Evolutionary conservation across 164 flowering plant species (phyloP), one percentile per base, ranked within the genome.

Genomic region (Vitis riparia): DNA sequence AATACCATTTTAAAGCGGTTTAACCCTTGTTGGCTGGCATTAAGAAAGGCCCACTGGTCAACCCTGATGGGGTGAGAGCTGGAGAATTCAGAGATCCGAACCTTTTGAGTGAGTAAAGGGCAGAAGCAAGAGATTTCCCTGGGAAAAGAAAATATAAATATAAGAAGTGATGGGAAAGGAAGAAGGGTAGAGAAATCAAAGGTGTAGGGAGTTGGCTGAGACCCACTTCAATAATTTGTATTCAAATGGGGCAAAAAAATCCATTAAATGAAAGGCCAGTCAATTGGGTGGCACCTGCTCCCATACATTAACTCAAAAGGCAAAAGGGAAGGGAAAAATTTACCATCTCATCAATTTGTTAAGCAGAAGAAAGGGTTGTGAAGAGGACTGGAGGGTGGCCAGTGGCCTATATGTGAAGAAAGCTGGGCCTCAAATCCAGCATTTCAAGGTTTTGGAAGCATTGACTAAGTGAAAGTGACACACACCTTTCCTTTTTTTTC

Each of bases 381-480:
- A 37, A 37, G 44, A 37, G 0, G 44, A 23, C 27, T 23, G 27
- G 27, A 2, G 27, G 27, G 27, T 23, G 27, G 27, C 27, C 27
- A 23, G 27, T 23, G 27, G 23, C 23, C 23, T 2, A 23, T 23
- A 23, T 23, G 27, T 23, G 27, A 23, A 23, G 27, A 23, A 2
- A 23, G 27, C 27, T 23, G 44, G 44, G 44, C 44, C 7, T 0
- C 5, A 37, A 37, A 37, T 37, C 44, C 44, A 37, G 67, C 37
- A 30, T 52, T 62, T 69, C 60, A 69, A 69, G 50, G 66, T 53
- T 62, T 62, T 68, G 47, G 47, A 65, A 55, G 73, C 63, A 48
- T 63, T 71, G 73, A 71, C 68, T 51, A 6, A 6, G 16, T 58
- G 68, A 65, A 65, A 65, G 68, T 56, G 68, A 71, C 56, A 1